Evolutionary conservation across 108 stramenopile species (phyloP), one percentile per base, ranked within the genome.

Genomic region (Nannochloropsis salina): DNA sequence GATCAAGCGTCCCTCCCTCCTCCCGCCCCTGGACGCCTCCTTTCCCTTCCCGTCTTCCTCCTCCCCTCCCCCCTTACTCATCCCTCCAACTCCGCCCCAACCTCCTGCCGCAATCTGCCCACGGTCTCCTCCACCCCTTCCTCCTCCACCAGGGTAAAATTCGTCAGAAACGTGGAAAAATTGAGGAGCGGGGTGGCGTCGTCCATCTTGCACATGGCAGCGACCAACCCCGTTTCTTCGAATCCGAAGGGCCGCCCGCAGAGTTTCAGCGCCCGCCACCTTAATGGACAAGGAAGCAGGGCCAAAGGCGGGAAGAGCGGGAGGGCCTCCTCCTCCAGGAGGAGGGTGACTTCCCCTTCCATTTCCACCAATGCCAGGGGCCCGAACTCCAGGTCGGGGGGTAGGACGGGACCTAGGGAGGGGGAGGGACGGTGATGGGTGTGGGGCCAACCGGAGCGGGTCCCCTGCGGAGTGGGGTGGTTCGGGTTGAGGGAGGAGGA

Each of bases 221-320:
- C 40, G 1, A 86, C 86, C 41, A 86, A 21, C 18, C 86, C 86
- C 42, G 86, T 86, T 42, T 86, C 86, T 81, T 86, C 44, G 81
- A 86, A 86, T 21, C 18, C 81, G 43, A 86, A 82, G n/a, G 86
- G 22, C 2, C 86, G 86, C 40, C 86, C 86, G 40, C 80, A 82
- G 22, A 86, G n/a, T 43, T 86, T 86, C n/a, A 86, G 42, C 41
- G 42, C 82, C 15, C 80, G 40, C 86, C 86, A 86, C 22, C 31
- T 40, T n/a, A 43, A 31, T 8, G 86, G 86, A 22, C 81, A 80
- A 12, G 21, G 18, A 9, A 43, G 42, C 18, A 86, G 42, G 41
- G 80, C 45, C 2, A 42, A 11, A 12, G 12, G 18, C 21, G 86
- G 86, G 82, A 86, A 86, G 41, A 45, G 43, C n/a, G 80, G 5